phyloP scores from a whole-genome alignment of 805 yeast species.

The Ogataea paradorogensis region DNA sequence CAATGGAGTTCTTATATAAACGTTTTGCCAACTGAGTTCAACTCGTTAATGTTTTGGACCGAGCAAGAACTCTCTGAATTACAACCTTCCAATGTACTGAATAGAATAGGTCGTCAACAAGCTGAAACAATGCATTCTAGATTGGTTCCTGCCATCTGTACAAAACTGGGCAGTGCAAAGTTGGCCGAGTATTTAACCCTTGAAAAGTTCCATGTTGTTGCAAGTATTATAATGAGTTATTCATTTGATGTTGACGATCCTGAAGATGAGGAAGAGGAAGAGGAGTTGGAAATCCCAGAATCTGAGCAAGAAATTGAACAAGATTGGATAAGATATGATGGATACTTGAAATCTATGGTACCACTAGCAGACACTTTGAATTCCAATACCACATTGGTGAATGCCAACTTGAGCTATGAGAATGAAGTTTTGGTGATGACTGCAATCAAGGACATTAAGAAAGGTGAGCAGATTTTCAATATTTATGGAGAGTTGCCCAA shows the following conservation, averaged over 20 bases:
- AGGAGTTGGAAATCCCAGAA: slow-evolving; percentile 24
- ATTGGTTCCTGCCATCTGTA: slow-evolving; percentile 40
- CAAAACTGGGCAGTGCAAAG: slow-evolving; percentile 35
- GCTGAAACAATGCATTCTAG: slow-evolving; percentile 60
- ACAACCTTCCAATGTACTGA: slow-evolving; percentile 66
- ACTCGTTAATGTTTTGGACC: slow-evolving; percentile 79
- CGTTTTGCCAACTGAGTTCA: slow-evolving; percentile 63
- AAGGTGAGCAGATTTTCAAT: slow-evolving; percentile 78
- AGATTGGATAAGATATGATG: slow-evolving; percentile 24
- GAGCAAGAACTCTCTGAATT: slow-evolving; percentile 55
- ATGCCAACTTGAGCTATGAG: slow-evolving; percentile 65
- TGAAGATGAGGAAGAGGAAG: slow-evolving; percentile 25
- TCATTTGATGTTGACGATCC: slow-evolving; percentile 74
- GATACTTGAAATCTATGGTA: slow-evolving; percentile 76
- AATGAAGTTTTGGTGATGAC: slow-evolving; percentile 61
- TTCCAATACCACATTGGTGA: slow-evolving; percentile 73
- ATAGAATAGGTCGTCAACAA: slow-evolving; percentile 65
- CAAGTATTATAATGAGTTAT: slow-evolving; percentile 82
- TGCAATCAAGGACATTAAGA: slow-evolving; percentile 55
- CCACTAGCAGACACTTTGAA: slow-evolving; percentile 91
- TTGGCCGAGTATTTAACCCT: slow-evolving; percentile 39
- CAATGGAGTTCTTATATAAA: slow-evolving; percentile 70
- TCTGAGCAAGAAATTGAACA: slow-evolving; percentile 22
- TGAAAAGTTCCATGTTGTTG: slow-evolving; percentile 66
- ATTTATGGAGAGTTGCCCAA: slow-evolving; percentile 91